A percentile compares a stretch with the other conserved stretches of the same genome.
Evolutionary conservation across 164 flowering plant genomes (phyloP).

Genomic region (Warburgia ugandensis): DNA sequence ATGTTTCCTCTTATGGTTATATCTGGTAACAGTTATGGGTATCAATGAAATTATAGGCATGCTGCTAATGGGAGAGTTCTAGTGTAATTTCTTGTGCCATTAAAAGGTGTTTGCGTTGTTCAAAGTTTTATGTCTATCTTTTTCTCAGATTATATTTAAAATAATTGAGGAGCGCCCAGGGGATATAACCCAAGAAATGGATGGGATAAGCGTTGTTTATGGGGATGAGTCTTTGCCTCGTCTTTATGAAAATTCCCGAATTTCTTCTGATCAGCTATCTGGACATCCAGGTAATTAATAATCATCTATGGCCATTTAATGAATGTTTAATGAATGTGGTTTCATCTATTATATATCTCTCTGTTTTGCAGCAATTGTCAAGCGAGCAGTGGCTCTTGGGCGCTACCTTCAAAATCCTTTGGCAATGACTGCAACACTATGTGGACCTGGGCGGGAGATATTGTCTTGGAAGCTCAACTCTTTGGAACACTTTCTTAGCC

Average conservation of each 20-base stretch:
- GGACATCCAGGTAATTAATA: conserved; percentile 50
- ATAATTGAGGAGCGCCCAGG: conserved; percentile 88
- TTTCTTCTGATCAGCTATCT: conserved; percentile 84
- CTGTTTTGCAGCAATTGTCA: conserved; percentile 68
- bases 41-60: too few relatives aligned
- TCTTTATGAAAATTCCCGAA: conserved; percentile 80
- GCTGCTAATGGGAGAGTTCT: neutral
- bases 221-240: conserved; percentile 93
- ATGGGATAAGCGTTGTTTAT: conserved; percentile 59
- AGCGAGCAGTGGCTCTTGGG: conserved; percentile 94
- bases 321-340: neutral
- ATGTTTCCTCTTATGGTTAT: too few relatives aligned
- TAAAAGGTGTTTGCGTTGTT: neutral
- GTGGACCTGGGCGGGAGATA: conserved; percentile 90
- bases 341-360: neutral
- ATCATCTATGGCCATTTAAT: neutral
- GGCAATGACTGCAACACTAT: conserved; percentile 91
- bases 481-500: conserved; percentile 60
- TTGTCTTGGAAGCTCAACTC: conserved; percentile 80
- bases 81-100: neutral
- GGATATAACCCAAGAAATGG: conserved; percentile 82
- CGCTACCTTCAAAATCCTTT: conserved; percentile 91
- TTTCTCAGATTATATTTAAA: conserved; percentile 65
- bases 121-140: neutral
- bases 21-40: too few relatives aligned